These are phyloP conservation scores for Coemansia pectinata DNA, from an alignment of 192 early-diverging fungal species.

Conservation along the genomic window DNA sequence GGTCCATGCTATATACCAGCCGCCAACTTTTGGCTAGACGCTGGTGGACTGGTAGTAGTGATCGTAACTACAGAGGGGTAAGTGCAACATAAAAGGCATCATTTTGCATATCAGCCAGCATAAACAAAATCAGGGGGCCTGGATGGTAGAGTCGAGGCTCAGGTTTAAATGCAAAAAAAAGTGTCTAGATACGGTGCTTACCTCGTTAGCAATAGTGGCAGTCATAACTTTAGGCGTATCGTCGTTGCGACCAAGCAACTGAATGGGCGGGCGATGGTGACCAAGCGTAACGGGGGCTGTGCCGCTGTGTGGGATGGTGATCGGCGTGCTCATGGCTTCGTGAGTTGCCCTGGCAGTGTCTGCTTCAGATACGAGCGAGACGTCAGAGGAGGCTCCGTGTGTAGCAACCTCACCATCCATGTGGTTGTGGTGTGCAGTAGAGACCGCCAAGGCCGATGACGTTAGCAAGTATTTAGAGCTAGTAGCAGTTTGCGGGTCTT, in stretches of 20 bases:
- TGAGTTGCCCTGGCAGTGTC: constrained; percentile 16
- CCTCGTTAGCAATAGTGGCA: constrained; percentile 32
- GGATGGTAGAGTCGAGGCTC: neutral
- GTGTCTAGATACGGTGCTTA: neutral
- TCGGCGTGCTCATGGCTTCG: constrained; percentile 34
- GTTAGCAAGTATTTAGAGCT: constrained; percentile 1
- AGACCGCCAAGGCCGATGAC: neutral
- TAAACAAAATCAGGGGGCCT: neutral
- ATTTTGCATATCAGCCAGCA: neutral
- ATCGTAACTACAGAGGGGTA: constrained; percentile 64
- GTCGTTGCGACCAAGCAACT: constrained; percentile 29
- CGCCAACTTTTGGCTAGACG: constrained; percentile 76
- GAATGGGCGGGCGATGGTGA: constrained; percentile 20
- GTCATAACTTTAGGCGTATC: constrained; percentile 49
- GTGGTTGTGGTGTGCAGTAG: neutral
- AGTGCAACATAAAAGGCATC: neutral
- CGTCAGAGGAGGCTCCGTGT: neutral
- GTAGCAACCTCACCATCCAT: neutral
- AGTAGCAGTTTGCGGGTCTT: neutral
- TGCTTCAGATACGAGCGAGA: neutral
- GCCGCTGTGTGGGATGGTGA: constrained; percentile 10
- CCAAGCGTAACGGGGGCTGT: neutral
- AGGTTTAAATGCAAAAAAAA: neutral
- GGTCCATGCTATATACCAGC: constrained; percentile 88
- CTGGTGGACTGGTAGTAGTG: constrained; percentile 73